Percentiles rank a stretch among this genome's conserved stretches.
phyloP scores from a whole-genome alignment of 2,329 filamentous ascomycete species.

The Xylaria digitata region DNA sequence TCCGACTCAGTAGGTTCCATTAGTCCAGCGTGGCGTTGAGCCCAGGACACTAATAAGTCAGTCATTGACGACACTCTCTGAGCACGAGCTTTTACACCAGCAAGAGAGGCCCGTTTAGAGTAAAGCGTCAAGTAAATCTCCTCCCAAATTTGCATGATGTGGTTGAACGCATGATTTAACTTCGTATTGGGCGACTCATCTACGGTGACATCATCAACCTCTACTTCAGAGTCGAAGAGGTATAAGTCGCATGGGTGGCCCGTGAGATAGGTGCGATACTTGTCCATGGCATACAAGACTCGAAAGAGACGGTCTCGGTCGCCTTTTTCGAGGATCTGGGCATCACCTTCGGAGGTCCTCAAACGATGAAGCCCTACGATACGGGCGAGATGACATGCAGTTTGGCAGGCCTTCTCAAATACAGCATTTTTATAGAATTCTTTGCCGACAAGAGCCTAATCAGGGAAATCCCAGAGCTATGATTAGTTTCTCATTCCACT shows the following conservation, averaged over 20 bases:
- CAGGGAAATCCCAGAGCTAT: background rate
- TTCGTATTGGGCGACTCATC: background rate
- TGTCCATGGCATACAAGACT: constrained; percentile 24
- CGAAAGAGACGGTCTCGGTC: constrained; percentile 21
- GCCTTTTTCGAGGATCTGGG: background rate
- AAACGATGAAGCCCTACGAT: constrained; percentile 23
- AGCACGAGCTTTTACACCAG: background rate
- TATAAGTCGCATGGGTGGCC: constrained; percentile 27
- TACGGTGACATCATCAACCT: background rate
- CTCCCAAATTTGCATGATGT: constrained; percentile 27
- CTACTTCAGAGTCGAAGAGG: constrained; percentile 18
- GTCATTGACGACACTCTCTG: constrained; percentile 17
- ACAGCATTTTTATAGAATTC: constrained; percentile 25
- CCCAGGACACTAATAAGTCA: constrained; percentile 9
- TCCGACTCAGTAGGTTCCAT: background rate
- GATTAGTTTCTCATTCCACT: constrained; percentile 8
- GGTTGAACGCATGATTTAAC: constrained; percentile 18
- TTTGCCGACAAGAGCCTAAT: constrained; percentile 23
- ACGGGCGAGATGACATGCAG: constrained; percentile 20
- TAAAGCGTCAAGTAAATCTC: constrained; percentile 27
- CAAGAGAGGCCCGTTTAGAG: constrained; percentile 12
- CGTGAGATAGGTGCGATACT: constrained; percentile 16
- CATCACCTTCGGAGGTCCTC: background rate
- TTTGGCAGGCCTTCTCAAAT: constrained; percentile 25
- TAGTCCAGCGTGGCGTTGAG: constrained; percentile 17